A percentile compares a stretch with the other conserved stretches of the same genome.
These are phyloP conservation scores for Hortiboletus campestris DNA, from an alignment of 768 basidiomycete species.

Conservation along the genomic window DNA sequence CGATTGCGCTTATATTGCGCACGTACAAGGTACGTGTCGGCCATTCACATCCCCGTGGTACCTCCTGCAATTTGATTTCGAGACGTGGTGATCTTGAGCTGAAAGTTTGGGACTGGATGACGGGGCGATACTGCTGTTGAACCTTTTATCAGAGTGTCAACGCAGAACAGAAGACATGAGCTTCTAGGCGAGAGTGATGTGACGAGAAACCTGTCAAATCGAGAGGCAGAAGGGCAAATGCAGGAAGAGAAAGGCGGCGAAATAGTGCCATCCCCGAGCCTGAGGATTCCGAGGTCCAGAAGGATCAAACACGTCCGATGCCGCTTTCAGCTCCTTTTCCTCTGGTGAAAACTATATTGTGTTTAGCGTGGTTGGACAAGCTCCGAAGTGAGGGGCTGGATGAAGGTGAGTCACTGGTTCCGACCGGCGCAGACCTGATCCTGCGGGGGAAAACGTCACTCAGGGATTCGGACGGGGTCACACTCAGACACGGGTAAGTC, in stretches of 20 bases:
- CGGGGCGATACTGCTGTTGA: conserved; percentile 49
- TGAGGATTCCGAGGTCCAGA: too few relatives aligned
- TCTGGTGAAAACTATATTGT: conserved; percentile 43
- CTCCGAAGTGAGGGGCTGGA: too few relatives aligned
- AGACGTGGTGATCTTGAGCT: conserved; percentile 84
- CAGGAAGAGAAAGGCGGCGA: too few relatives aligned
- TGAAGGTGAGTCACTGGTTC: too few relatives aligned
- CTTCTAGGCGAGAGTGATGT: conserved; percentile 31
- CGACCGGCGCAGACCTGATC: too few relatives aligned
- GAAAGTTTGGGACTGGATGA: conserved; percentile 79
- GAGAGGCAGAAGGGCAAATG: too few relatives aligned
- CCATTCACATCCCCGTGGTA: conserved; percentile 64
- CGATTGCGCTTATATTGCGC: neutral
- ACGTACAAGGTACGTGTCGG: conserved; percentile 70
- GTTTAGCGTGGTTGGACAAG: conserved; percentile 76
- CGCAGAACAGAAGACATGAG: conserved; percentile 28
- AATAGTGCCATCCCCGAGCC: too few relatives aligned
- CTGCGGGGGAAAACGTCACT: too few relatives aligned
- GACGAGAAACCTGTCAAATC: conserved; percentile 14
- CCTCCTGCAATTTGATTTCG: conserved; percentile 59
- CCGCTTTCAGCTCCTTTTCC: conserved; percentile 50
- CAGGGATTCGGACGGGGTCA: too few relatives aligned
- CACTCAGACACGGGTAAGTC: too few relatives aligned
- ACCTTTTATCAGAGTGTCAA: conserved; percentile 43
- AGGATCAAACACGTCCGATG: too few relatives aligned